Conservation (phyloP, 352 stramenopile species). For the Phytophthora rubi region DNA sequence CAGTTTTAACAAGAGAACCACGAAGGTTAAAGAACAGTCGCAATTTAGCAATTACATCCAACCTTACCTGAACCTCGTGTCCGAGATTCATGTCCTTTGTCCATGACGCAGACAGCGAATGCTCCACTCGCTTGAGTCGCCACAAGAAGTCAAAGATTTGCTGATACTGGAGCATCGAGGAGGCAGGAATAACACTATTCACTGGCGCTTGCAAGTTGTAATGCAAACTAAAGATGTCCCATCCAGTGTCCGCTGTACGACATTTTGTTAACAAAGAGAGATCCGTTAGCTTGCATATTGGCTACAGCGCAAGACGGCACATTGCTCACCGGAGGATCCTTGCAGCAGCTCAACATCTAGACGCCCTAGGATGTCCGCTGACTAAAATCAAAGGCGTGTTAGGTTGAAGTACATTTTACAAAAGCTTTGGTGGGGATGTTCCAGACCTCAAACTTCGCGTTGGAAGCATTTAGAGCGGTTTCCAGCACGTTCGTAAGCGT, state of each 20-base stretch:
- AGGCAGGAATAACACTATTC: constrained; percentile 90
- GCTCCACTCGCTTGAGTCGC: constrained; percentile 90
- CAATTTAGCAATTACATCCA: background rate
- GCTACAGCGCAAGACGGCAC: background rate
- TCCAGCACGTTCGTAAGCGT: constrained; percentile 95
- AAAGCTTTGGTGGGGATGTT: background rate
- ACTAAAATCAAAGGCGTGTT: constrained; percentile 39
- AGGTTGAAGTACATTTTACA: background rate
- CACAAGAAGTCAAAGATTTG: constrained; percentile 93
- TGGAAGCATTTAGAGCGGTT: constrained; percentile 94
- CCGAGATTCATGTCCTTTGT: constrained; percentile 96
- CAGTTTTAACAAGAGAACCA: constrained; percentile 17
- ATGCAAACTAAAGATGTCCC: constrained; percentile 94
- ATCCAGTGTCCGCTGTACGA: constrained; percentile 88
- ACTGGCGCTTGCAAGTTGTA: constrained; percentile 90
- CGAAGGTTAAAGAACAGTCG: constrained; percentile 10
- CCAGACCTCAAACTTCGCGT: constrained; percentile 94
- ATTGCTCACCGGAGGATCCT: constrained; percentile 59
- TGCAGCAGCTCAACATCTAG: constrained; percentile 93
- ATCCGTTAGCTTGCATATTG: background rate
- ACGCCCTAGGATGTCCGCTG: constrained; percentile 91
- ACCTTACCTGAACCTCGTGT: constrained; percentile 89
- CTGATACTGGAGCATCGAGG: constrained; percentile 87
- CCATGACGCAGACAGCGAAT: constrained; percentile 96
- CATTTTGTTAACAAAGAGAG: background rate